Evolutionary conservation across 768 basidiomycete genomes (phyloP).

Genomic region (Trametes meyenii): DNA sequence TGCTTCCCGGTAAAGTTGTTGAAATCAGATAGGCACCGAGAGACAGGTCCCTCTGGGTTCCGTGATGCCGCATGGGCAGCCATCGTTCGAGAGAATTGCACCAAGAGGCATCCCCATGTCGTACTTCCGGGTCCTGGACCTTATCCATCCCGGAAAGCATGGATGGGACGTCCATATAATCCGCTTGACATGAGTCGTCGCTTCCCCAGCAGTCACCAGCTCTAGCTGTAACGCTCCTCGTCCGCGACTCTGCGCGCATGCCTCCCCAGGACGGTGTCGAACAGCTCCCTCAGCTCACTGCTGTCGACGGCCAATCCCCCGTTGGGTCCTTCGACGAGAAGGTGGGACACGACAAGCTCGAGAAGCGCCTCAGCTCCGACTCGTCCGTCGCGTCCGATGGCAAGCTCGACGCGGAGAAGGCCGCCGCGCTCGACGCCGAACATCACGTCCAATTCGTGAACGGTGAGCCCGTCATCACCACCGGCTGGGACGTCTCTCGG

Average conservation of each 20-base stretch:
- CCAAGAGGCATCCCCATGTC: conserved; percentile 15
- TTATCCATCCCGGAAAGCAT: not conserved
- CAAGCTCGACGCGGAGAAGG: not conserved
- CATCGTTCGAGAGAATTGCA: conserved; percentile 17
- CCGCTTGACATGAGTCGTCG: not conserved
- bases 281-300: conserved; percentile 20
- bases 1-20: not conserved
- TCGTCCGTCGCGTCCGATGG: conserved; percentile 8
- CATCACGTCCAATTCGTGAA: conserved; percentile 26
- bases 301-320: conserved; percentile 1
- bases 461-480: conserved; percentile 35
- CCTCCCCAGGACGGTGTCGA: conserved; percentile 14
- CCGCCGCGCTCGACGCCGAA: conserved; percentile 11
- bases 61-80: conserved; percentile 1
- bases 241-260: not conserved
- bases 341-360: conserved; percentile 14
- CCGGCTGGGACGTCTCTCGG: conserved; percentile 53
- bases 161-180: not conserved
- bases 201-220: conserved; percentile 13
- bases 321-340: conserved; percentile 19
- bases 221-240: conserved; percentile 11
- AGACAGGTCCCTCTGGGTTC: conserved; percentile 8
- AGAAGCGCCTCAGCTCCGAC: conserved; percentile 16
- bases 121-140: not conserved
- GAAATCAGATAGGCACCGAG: conserved; percentile 13